phyloP scores from a whole-genome alignment of 768 basidiomycete species.

The Amanita phalloides region DNA sequence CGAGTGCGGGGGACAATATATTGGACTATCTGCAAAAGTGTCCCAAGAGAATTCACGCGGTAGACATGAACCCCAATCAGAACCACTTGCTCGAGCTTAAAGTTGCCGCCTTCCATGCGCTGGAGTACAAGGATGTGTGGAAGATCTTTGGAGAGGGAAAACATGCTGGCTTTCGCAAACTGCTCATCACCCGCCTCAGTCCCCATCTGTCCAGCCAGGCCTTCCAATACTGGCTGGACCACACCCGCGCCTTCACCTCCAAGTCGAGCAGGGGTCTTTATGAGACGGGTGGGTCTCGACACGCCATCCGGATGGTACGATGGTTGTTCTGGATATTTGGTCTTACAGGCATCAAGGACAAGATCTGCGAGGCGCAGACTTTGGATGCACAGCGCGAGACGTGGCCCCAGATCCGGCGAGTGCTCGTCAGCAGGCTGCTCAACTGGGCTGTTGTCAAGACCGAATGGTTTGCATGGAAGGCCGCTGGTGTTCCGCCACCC shows the following conservation, averaged over 20 bases:
- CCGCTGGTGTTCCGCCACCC: conserved; percentile 64
- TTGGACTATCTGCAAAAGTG: conserved; percentile 41
- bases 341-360: conserved; percentile 49
- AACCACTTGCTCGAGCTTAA: conserved; percentile 74
- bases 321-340: conserved; percentile 48
- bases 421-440: conserved; percentile 41
- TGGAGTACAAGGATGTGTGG: conserved; percentile 54
- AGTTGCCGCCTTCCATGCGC: conserved; percentile 48
- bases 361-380: conserved; percentile 43
- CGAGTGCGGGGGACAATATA: too few relatives aligned
- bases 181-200: conserved; percentile 51
- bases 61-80: conserved; percentile 72
- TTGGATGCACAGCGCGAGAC: conserved; percentile 48
- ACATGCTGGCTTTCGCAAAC: conserved; percentile 44
- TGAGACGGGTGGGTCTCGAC: background rate
- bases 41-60: conserved; percentile 43
- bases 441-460: conserved; percentile 46
- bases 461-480: conserved; percentile 63
- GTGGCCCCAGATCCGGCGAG: conserved; percentile 53
- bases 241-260: conserved; percentile 36
- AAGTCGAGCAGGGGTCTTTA: conserved; percentile 66
- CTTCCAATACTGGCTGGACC: conserved; percentile 69
- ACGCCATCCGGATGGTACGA: conserved; percentile 46
- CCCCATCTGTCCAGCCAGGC: conserved; percentile 63
- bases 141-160: conserved; percentile 57